phyloP scores from a whole-genome alignment of 2,329 filamentous ascomycete genomes.

The Botrytis aclada region DNA sequence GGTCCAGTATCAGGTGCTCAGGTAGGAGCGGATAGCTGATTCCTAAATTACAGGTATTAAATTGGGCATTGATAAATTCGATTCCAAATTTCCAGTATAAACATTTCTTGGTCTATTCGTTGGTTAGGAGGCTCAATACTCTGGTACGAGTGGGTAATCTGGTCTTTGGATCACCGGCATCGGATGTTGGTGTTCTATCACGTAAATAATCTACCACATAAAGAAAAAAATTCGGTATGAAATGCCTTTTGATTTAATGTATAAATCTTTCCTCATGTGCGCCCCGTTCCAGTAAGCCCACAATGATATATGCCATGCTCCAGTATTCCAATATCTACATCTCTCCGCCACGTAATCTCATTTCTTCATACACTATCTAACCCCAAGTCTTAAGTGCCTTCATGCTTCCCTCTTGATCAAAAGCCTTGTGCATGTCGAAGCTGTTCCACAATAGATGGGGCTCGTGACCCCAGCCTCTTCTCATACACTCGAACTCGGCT shows the following conservation, averaged over 20 bases:
- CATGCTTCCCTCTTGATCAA: constrained; percentile 83
- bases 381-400: constrained; percentile 40
- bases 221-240: not conserved
- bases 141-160: not conserved
- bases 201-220: not conserved
- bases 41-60: not conserved
- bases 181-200: not conserved
- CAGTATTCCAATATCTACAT: not conserved
- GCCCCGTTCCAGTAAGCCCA: constrained; percentile 7
- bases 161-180: not conserved
- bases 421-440: constrained; percentile 85
- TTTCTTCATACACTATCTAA: constrained; percentile 20
- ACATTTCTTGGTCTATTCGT: not conserved
- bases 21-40: not conserved
- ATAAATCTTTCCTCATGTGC: constrained; percentile 1
- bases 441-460: constrained; percentile 81
- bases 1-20: not conserved
- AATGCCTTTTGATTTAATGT: not conserved
- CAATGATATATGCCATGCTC: not conserved
- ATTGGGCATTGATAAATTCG: not conserved
- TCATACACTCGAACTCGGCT: constrained; percentile 81
- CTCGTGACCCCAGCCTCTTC: constrained; percentile 86
- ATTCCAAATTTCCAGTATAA: not conserved
- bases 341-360: not conserved
- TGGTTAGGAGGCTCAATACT: not conserved